Conservation (phyloP, 805 yeast genomes). For the Pichia sporocuriosa region DNA sequence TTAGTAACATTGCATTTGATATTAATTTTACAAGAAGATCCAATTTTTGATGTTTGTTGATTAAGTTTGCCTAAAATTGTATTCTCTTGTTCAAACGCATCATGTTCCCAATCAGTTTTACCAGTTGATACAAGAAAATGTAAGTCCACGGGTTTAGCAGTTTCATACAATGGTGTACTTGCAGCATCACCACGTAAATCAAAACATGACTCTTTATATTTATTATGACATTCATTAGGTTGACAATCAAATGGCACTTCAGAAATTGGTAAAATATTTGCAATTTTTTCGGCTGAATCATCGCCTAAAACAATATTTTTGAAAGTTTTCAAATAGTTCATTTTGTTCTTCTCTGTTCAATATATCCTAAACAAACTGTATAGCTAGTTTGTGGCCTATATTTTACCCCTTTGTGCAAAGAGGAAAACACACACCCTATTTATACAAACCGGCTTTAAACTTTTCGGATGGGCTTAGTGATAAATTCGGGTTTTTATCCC, state of each 20-base stretch:
- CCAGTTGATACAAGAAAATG: conserved; percentile 84
- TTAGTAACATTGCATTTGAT: conserved; percentile 20
- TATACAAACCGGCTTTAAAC: too few species aligned
- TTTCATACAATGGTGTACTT: conserved; percentile 50
- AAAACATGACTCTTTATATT: conserved; percentile 21
- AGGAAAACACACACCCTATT: too few species aligned
- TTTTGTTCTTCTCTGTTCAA: conserved; percentile 1
- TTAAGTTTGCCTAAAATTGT: conserved; percentile 23
- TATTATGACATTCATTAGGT: conserved; percentile 37
- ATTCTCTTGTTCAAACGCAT: conserved; percentile 43
- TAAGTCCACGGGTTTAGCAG: conserved; percentile 60
- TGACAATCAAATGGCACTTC: conserved; percentile 48
- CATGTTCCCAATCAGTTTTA: conserved; percentile 75
- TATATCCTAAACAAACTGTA: too few species aligned
- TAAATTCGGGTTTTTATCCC: too few species aligned
- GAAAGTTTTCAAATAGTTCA: conserved; percentile 20
- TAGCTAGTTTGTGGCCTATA: too few species aligned
- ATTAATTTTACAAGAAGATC: not conserved
- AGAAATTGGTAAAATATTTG: conserved; percentile 37
- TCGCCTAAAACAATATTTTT: conserved; percentile 11
- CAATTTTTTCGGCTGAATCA: conserved; percentile 26
- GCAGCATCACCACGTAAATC: conserved; percentile 32
- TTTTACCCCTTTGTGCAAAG: too few species aligned
- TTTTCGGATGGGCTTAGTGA: too few species aligned
- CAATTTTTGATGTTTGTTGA: conserved; percentile 12